These are phyloP conservation scores for Dysphania ambrosioides DNA, from an alignment of 148 eudicot species.

Conservation along the genomic window DNA sequence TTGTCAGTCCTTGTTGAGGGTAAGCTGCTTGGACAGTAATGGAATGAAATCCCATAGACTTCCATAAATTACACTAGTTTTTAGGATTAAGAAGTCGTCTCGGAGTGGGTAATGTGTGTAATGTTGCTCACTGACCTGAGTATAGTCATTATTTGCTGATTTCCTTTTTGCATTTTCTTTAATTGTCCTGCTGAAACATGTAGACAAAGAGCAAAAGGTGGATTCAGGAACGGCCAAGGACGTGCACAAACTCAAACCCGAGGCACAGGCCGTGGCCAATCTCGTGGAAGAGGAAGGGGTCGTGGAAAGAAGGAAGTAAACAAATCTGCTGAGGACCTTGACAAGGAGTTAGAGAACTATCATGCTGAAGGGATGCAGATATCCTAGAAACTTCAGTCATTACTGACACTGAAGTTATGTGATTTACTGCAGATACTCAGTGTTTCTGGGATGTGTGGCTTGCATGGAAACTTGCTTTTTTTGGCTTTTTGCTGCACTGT, in stretches of 20 bases:
- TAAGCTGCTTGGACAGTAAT: too few relatives aligned
- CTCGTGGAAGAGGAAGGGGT: constrained; percentile 30
- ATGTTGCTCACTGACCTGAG: too few relatives aligned
- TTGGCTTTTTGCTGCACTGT: neutral
- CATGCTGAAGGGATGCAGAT: constrained; percentile 81
- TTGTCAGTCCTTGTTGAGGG: too few relatives aligned
- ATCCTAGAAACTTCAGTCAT: constrained; percentile 16
- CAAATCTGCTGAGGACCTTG: constrained; percentile 81
- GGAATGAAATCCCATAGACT: too few relatives aligned
- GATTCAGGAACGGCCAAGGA: constrained; percentile 40
- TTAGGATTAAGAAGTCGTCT: too few relatives aligned
- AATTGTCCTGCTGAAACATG: constrained; percentile 6
- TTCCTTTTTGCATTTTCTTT: too few relatives aligned
- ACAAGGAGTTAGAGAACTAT: constrained; percentile 80
- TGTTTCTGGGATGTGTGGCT: constrained; percentile 14
- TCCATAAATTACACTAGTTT: too few relatives aligned
- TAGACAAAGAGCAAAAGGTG: constrained; percentile 58
- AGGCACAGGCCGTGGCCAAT: constrained; percentile 40
- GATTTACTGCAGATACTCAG: neutral
- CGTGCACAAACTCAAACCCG: constrained; percentile 34
- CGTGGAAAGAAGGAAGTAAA: constrained; percentile 46
- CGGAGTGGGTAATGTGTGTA: too few relatives aligned
- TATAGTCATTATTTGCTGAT: neutral
- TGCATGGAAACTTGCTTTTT: neutral
- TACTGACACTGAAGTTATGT: neutral